phyloP scores from a whole-genome alignment of 2,329 filamentous ascomycete genomes.

The Fusarium fracticaudum region DNA sequence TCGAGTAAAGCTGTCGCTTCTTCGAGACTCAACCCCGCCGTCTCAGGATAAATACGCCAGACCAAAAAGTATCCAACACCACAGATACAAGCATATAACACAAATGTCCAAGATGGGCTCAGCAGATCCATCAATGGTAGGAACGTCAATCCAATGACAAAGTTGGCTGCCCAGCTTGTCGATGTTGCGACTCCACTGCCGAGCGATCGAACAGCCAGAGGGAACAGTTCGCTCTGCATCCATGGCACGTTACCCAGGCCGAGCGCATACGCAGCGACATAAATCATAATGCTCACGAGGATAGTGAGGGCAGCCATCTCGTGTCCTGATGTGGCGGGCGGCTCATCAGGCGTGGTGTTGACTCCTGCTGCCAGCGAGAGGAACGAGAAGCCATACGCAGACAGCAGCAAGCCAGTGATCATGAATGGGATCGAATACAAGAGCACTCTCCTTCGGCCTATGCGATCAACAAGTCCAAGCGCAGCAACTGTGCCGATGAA shows the following conservation, averaged over 20 bases:
- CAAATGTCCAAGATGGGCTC: constrained; percentile 80
- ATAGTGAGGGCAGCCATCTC: constrained; percentile 64
- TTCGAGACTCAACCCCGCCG: constrained; percentile 82
- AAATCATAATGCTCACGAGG: constrained; percentile 79
- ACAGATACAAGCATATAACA: constrained; percentile 80
- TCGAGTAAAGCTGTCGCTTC: constrained; percentile 78
- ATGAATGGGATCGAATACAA: constrained; percentile 88
- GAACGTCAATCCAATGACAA: constrained; percentile 86
- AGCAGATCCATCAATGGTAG: constrained; percentile 84
- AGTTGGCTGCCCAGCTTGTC: constrained; percentile 90
- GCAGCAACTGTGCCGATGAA: constrained; percentile 82
- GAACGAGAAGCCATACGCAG: constrained; percentile 76
- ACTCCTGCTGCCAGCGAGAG: constrained; percentile 57
- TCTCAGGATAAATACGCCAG: constrained; percentile 86
- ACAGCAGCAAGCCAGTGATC: constrained; percentile 75
- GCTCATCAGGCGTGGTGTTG: constrained; percentile 25
- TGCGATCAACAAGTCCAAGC: constrained; percentile 78
- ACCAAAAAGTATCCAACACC: constrained; percentile 72
- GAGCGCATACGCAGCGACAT: constrained; percentile 86
- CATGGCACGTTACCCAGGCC: constrained; percentile 93
- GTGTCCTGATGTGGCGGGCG: constrained; percentile 31
- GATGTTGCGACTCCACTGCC: constrained; percentile 79
- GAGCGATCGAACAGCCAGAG: constrained; percentile 75
- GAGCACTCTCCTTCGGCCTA: constrained; percentile 82
- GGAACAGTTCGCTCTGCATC: constrained; percentile 95